A percentile compares a stretch with the other conserved stretches of the same genome.
Conservation (phyloP, 352 stramenopile species). For the Phytopythium ostracodes region DNA sequence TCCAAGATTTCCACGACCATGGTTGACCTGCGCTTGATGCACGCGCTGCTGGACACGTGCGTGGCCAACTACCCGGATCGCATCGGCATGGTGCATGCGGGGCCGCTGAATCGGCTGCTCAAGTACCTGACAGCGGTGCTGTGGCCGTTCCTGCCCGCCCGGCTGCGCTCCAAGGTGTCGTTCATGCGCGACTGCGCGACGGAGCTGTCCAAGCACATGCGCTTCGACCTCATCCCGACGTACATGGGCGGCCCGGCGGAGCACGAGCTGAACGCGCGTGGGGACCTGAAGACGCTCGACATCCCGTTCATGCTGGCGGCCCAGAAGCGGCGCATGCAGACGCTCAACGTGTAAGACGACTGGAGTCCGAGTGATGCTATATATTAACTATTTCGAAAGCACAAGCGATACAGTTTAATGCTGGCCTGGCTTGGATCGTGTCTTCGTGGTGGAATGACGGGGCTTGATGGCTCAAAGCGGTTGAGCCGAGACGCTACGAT, state of each 20-base stretch:
- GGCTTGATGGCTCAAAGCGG: neutral
- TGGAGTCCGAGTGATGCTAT: neutral
- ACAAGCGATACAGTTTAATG: neutral
- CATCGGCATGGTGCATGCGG: slow-evolving; percentile 55
- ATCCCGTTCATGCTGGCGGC: slow-evolving; percentile 54
- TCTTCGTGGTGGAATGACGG: neutral
- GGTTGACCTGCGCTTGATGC: slow-evolving; percentile 62
- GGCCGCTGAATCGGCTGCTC: slow-evolving; percentile 52
- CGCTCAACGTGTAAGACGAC: slow-evolving; percentile 18
- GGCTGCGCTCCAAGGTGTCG: slow-evolving; percentile 48
- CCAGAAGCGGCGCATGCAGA: slow-evolving; percentile 45
- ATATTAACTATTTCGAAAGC: neutral
- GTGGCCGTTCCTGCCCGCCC: slow-evolving; percentile 52
- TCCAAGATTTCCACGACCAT: slow-evolving; percentile 37
- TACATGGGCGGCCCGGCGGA: slow-evolving; percentile 42
- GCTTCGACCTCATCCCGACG: slow-evolving; percentile 42
- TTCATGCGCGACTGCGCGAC: slow-evolving; percentile 55
- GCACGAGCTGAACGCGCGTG: slow-evolving; percentile 28
- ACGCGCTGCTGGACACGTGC: slow-evolving; percentile 51
- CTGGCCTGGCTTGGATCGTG: neutral
- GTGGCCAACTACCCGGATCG: slow-evolving; percentile 65
- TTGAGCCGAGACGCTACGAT: slow-evolving; percentile 18
- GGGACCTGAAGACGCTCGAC: slow-evolving; percentile 25
- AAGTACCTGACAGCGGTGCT: slow-evolving; percentile 45
- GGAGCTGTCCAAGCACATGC: slow-evolving; percentile 59